These are phyloP conservation scores for Mycosarcoma maydis DNA, from an alignment of 1,284 basidiomycete species.

Conservation along the genomic window DNA sequence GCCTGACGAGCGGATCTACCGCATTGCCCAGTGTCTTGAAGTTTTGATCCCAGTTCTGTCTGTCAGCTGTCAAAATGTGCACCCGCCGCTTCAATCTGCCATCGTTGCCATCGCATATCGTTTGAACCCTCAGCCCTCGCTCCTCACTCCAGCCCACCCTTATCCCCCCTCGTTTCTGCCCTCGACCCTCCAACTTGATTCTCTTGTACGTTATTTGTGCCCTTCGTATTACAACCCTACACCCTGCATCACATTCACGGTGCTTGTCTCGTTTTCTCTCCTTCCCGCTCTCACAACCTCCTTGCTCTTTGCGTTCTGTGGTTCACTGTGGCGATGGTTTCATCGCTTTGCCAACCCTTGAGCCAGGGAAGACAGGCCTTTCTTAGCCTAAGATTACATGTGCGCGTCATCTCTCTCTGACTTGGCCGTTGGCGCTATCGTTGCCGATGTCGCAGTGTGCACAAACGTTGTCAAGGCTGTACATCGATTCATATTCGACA, in stretches of 20 bases:
- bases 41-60: background rate
- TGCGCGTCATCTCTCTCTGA: no score
- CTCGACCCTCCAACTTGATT: no score
- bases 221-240: no score
- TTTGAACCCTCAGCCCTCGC: slow-evolving; percentile 3
- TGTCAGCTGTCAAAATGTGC: slow-evolving; percentile 40
- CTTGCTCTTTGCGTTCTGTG: no score
- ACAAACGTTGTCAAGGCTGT: no score
- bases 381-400: slow-evolving; percentile 14
- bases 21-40: background rate
- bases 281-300: background rate
- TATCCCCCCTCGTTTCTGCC: background rate
- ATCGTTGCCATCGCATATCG: background rate
- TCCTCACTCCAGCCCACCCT: background rate
- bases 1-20: no score
- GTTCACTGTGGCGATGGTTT: slow-evolving; percentile 2
- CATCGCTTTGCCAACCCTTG: slow-evolving; percentile 5
- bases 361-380: slow-evolving; percentile 21
- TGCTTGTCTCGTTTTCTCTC: background rate
- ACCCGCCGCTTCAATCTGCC: slow-evolving; percentile 6
- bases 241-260: background rate
- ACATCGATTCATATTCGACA: background rate
- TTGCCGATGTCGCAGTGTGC: no score
- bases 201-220: no score
- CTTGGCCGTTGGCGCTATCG: no score